Evolutionary conservation across 305 asterid species (phyloP), one percentile per base, ranked within the genome.

Genomic region (Withania somnifera): DNA sequence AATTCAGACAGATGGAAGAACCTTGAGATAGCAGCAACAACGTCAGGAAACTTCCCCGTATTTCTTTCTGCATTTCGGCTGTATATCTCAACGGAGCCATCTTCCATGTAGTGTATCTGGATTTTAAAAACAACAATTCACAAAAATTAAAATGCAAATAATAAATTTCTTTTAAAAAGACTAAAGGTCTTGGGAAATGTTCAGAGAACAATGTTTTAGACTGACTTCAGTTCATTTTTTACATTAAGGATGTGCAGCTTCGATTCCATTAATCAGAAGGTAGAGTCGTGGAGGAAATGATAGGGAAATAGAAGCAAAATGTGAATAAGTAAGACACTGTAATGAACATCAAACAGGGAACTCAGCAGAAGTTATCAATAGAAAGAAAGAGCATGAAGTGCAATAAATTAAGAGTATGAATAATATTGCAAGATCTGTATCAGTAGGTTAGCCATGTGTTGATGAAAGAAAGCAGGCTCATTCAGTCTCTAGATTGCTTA

Each of bases 11-110:
- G 85, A 81, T 83, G 67, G 79, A 77, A 52, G 58, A 4, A 97
- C 98, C 98, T 97, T 78, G 91, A 80, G 85, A 97, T 63, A 83
- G 92, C 90, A 80, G 90, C 92, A 68, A 91, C 95, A 81, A 97
- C 98, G 85, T 97, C 98, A 28, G 98, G 98, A 88, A 91, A 97
- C 85, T 97, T 94, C 84, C 94, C 98, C 57, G 99, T 94, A 87
- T 92, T 96, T 82, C 96, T 83, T 85, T 97, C 98, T 6, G 97
- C 97, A 84, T 93, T 96, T 86, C 99, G 90, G 93, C 99, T 94
- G 88, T 97, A 97, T 88, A 97, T 92, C 92, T 94, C 98, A 83
- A 93, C 96, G 47, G 93, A 86, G 69, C 98, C 98, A 86, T 92
- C 71, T 88, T 91, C 99, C 97, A 91, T 51, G 84, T 86, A 92